A percentile compares a stretch with the other conserved stretches of the same genome.
Evolutionary conservation across 225 moss, liverwort and hornwort species (phyloP).

Genomic region (Antitrichia curtipendula): DNA sequence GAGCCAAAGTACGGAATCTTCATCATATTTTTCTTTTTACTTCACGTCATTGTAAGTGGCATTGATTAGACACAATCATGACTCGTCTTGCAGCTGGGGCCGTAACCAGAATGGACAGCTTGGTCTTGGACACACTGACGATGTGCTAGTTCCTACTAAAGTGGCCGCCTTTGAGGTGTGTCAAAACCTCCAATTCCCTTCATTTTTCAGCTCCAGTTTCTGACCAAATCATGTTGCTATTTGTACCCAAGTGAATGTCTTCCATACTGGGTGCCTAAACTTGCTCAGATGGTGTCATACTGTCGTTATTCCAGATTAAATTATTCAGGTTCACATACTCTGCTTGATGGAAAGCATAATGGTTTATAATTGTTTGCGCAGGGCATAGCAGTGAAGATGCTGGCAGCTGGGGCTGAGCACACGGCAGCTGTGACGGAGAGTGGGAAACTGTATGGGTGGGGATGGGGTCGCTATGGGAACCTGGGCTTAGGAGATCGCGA

Average conservation of each 20-base stretch:
- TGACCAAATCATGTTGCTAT: background rate
- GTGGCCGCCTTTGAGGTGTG: slow-evolving; percentile 39
- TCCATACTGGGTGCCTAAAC: too few species aligned
- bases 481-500: slow-evolving; percentile 47
- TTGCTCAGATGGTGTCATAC: background rate
- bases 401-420: slow-evolving; percentile 63
- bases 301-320: background rate
- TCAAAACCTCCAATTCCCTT: background rate
- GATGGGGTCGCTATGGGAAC: slow-evolving; percentile 61
- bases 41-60: background rate
- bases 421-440: slow-evolving; percentile 51
- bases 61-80: background rate
- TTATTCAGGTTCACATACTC: background rate
- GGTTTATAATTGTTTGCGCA: background rate
- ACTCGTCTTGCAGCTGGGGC: slow-evolving; percentile 35
- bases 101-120: slow-evolving; percentile 60
- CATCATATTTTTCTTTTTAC: background rate
- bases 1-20: background rate
- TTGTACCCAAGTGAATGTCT: background rate
- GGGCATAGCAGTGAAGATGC: slow-evolving; percentile 51
- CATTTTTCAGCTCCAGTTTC: background rate
- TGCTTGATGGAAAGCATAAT: background rate
- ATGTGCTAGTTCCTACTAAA: slow-evolving; percentile 36
- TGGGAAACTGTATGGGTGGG: slow-evolving; percentile 60
- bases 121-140: slow-evolving; percentile 43